A percentile compares a stretch with the other conserved stretches of the same genome.
Conservation (phyloP, 345 rosid species). For the Arabis hirsuta region DNA sequence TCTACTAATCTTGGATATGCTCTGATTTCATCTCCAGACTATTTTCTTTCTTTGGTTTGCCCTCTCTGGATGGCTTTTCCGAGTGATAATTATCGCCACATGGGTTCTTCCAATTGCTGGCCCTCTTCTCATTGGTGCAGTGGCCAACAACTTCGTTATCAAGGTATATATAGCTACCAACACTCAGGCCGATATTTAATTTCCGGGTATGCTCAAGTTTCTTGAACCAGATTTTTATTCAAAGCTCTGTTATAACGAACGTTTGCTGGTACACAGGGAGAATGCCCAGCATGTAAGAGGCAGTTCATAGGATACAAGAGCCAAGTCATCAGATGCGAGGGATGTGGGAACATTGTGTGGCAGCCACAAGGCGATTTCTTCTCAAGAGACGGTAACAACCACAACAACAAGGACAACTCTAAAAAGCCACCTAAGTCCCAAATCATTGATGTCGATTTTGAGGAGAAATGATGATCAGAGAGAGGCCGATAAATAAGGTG, state of each 20-base stretch:
- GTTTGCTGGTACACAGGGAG: slow-evolving; percentile 57
- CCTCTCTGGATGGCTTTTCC: slow-evolving; percentile 95
- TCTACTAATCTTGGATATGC: too few relatives aligned
- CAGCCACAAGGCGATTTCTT: slow-evolving; percentile 80
- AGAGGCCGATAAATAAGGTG: neutral
- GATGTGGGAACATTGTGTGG: slow-evolving; percentile 95
- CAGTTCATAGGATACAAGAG: slow-evolving; percentile 85
- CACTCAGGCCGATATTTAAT: neutral
- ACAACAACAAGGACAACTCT: slow-evolving; percentile 47
- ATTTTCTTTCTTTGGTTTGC: slow-evolving; percentile 93
- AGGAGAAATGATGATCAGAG: slow-evolving; percentile 64
- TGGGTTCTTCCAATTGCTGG: slow-evolving; percentile 94
- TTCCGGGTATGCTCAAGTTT: neutral
- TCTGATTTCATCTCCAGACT: slow-evolving; percentile 41
- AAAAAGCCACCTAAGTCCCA: slow-evolving; percentile 56
- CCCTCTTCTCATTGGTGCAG: slow-evolving; percentile 90
- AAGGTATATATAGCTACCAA: slow-evolving; percentile 61
- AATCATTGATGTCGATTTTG: slow-evolving; percentile 88
- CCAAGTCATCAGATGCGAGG: slow-evolving; percentile 70
- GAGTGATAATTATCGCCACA: slow-evolving; percentile 65
- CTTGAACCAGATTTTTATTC: neutral
- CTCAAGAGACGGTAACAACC: slow-evolving; percentile 56
- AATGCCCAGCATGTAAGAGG: slow-evolving; percentile 91
- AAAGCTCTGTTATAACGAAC: neutral
- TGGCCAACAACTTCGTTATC: slow-evolving; percentile 84